Conservation (phyloP, 2,329 filamentous ascomycete species). For the Phialophora macrospora region DNA sequence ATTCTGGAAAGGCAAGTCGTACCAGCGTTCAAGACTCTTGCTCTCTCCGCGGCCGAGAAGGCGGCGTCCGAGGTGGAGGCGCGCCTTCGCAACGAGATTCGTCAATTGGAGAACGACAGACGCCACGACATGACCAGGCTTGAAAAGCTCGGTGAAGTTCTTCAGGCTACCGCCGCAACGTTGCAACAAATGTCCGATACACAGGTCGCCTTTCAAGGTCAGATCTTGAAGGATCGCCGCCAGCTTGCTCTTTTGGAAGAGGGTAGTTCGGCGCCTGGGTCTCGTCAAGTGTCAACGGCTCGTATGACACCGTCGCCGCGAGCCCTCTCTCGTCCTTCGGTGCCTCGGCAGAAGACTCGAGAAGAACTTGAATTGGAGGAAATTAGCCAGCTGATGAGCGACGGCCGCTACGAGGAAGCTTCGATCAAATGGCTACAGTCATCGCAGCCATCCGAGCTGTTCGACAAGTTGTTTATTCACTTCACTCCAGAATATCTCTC, state of each 20-base stretch:
- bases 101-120: slow-evolving; percentile 57
- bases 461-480: slow-evolving; percentile 65
- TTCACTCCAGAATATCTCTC: slow-evolving; percentile 61
- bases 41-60: slow-evolving; percentile 69
- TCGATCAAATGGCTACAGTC: slow-evolving; percentile 66
- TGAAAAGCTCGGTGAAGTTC: slow-evolving; percentile 61
- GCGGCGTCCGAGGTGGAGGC: slow-evolving; percentile 71
- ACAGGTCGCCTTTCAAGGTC: slow-evolving; percentile 50
- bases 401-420: slow-evolving; percentile 51
- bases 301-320: slow-evolving; percentile 37
- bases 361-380: slow-evolving; percentile 51
- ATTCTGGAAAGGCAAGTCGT: slow-evolving; percentile 67
- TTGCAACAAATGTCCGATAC: slow-evolving; percentile 51
- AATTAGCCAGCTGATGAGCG: slow-evolving; percentile 48
- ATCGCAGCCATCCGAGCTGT: slow-evolving; percentile 62
- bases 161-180: slow-evolving; percentile 60
- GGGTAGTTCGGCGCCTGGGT: slow-evolving; percentile 41
- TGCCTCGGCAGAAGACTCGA: slow-evolving; percentile 33
- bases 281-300: slow-evolving; percentile 34
- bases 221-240: slow-evolving; percentile 44
- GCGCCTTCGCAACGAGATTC: slow-evolving; percentile 58
- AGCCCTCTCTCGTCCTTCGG: slow-evolving; percentile 31
- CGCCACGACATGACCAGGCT: slow-evolving; percentile 63
- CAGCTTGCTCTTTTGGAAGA: slow-evolving; percentile 32
- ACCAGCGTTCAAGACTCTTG: slow-evolving; percentile 68